Evolutionary conservation across 2,329 filamentous ascomycete genomes (phyloP), one percentile per base, ranked within the genome.

Genomic region (Penicillium paneum): DNA sequence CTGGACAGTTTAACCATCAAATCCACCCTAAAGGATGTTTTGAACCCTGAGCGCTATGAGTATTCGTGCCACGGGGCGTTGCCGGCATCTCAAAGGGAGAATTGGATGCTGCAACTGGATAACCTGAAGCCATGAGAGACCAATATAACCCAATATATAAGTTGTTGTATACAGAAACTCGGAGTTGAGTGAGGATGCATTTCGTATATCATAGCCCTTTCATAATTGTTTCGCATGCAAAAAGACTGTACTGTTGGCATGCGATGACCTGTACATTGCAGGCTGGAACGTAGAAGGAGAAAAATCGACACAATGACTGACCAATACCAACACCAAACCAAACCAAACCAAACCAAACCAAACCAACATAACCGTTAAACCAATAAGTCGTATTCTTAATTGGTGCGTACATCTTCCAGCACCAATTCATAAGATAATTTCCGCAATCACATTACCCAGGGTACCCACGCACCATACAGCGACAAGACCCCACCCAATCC

Each of bases 381-480:
- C 3, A 42, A 15, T 24, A 43, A 43, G 4, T 24, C 15, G n/a
- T 12, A 55, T 13, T n/a, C 32, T 10, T n/a, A 28, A 31, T 41
- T 38, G 12, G 11, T 19, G 4, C 32, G 13, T 32, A 13, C 38
- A 44, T 52, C 39, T 13, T 19, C 8, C n/a, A 48, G 34, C 10
- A 17, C 36, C 11, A 48, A 42, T 24, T 66, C 55, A 70, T 24
- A 50, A 59, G 13, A 61, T 21, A 40, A 93, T 66, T 74, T 99
- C 94, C 15, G 95, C 82, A 40, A 87, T 78, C 2, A 99, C 82
- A 73, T 97, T 99, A 21, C 86, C 78, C 32, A 89, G 67, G 0
- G 93, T 97, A 68, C 89, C 92, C 26, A 91, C 72, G 12, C 76
- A 79, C 94, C 94, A 99, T 17, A 97, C 73, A 10, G 77, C 81